These are phyloP conservation scores for Macrocystidia cucumis DNA, from an alignment of 1,284 basidiomycete species.

Conservation along the genomic window DNA sequence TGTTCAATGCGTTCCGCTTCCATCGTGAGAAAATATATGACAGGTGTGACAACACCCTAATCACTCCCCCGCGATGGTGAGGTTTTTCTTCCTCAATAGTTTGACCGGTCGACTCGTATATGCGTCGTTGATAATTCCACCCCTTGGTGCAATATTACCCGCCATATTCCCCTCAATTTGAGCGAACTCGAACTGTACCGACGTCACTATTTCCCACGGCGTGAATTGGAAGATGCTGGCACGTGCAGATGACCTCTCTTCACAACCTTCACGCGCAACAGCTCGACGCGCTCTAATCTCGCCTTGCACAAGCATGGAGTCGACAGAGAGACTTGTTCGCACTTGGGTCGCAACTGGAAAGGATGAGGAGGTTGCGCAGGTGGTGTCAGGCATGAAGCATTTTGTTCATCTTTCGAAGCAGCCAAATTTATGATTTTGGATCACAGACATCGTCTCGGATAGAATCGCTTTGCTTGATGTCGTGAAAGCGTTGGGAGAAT, in stretches of 20 bases:
- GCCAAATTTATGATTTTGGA: conserved; percentile 9
- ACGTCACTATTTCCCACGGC: not conserved
- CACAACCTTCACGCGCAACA: not conserved
- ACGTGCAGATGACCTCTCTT: not conserved
- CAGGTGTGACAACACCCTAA: no score
- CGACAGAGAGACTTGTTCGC: conserved; percentile 43
- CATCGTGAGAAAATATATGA: no score
- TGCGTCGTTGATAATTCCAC: conserved; percentile 8
- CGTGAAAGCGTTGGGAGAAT: conserved; percentile 84
- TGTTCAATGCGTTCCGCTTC: no score
- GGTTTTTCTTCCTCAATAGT: no score
- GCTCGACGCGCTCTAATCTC: no score
- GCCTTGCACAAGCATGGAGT: conserved; percentile 18
- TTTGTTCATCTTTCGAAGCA: conserved; percentile 8
- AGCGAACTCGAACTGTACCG: not conserved
- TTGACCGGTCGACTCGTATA: no score
- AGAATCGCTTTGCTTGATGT: conserved; percentile 65
- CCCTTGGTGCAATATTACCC: not conserved
- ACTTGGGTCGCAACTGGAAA: conserved; percentile 67
- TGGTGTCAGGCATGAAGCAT: conserved; percentile 43
- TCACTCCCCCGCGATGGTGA: no score
- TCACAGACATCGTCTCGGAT: conserved; percentile 58
- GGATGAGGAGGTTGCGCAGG: conserved; percentile 53
- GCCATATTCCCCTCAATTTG: no score
- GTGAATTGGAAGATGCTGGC: not conserved